These are phyloP conservation scores for Sanghuangporus baumii DNA, from an alignment of 1,284 basidiomycete genomes.

Conservation along the genomic window DNA sequence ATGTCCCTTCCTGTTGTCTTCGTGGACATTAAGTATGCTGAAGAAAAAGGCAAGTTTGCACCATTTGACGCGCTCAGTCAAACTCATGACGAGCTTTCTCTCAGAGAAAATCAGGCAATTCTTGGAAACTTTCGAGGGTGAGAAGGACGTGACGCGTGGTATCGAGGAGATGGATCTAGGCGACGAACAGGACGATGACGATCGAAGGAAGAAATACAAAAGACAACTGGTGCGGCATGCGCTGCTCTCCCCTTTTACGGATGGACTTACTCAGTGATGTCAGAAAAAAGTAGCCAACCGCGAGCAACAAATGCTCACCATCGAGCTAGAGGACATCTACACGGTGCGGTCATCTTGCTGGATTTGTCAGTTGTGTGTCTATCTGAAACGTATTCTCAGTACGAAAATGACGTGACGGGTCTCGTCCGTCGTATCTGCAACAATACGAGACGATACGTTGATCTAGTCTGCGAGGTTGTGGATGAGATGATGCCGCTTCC, in stretches of 20 bases:
- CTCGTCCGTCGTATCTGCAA: slow-evolving; percentile 72
- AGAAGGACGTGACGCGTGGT: slow-evolving; percentile 62
- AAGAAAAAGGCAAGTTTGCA: slow-evolving; percentile 32
- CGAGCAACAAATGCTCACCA: slow-evolving; percentile 78
- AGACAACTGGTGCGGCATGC: slow-evolving; percentile 68
- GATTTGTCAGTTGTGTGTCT: not conserved
- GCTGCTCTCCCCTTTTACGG: slow-evolving; percentile 20
- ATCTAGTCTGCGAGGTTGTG: slow-evolving; percentile 86
- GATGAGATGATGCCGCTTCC: slow-evolving; percentile 86
- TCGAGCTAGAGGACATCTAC: slow-evolving; percentile 79
- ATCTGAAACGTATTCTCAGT: slow-evolving; percentile 30
- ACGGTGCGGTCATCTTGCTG: slow-evolving; percentile 38
- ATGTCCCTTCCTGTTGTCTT: slow-evolving; percentile 48
- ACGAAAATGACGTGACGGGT: slow-evolving; percentile 60
- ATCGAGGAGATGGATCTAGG: slow-evolving; percentile 69
- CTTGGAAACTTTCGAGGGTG: slow-evolving; percentile 58
- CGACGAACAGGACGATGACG: slow-evolving; percentile 41
- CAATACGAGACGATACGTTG: slow-evolving; percentile 90
- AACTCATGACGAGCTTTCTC: slow-evolving; percentile 7
- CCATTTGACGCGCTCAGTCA: not conserved
- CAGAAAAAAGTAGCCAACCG: slow-evolving; percentile 89
- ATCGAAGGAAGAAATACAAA: slow-evolving; percentile 76
- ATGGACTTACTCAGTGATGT: slow-evolving; percentile 27
- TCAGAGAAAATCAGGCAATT: slow-evolving; percentile 67
- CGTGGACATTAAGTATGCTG: slow-evolving; percentile 44